These are phyloP conservation scores for Pichia heedii DNA, from an alignment of 805 yeast species.

Conservation along the genomic window DNA sequence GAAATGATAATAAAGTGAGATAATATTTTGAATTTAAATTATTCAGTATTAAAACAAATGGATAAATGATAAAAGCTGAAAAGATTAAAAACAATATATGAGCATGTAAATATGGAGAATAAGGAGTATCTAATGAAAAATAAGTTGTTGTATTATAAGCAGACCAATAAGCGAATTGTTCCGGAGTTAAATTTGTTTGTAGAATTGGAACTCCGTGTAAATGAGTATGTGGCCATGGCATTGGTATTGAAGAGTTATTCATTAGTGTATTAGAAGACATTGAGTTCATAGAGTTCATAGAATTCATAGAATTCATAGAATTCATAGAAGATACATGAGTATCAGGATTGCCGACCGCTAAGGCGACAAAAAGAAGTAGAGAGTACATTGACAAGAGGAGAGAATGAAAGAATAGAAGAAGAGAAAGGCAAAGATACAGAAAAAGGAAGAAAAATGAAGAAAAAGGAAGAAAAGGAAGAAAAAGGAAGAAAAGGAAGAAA, in stretches of 20 bases:
- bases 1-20: constrained; percentile 45
- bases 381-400: too few relatives aligned
- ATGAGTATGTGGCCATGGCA: constrained; percentile 32
- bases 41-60: constrained; percentile 57
- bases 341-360: too few relatives aligned
- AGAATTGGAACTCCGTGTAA: constrained; percentile 75
- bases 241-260: too few relatives aligned
- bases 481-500: too few relatives aligned
- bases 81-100: constrained; percentile 42
- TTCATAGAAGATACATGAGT: background rate
- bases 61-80: constrained; percentile 51
- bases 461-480: too few relatives aligned
- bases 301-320: too few relatives aligned
- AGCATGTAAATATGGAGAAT: constrained; percentile 40
- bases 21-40: constrained; percentile 51
- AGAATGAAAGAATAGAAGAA: too few relatives aligned
- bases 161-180: constrained; percentile 72
- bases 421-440: too few relatives aligned
- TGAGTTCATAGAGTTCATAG: too few relatives aligned
- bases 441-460: too few relatives aligned
- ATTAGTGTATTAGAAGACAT: background rate
- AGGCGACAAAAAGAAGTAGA: too few relatives aligned
- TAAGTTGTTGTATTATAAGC: constrained; percentile 69
- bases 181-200: constrained; percentile 55
- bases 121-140: constrained; percentile 45